phyloP scores from a whole-genome alignment of 148 eudicot genomes.

The Rhododendron kiyosumense region DNA sequence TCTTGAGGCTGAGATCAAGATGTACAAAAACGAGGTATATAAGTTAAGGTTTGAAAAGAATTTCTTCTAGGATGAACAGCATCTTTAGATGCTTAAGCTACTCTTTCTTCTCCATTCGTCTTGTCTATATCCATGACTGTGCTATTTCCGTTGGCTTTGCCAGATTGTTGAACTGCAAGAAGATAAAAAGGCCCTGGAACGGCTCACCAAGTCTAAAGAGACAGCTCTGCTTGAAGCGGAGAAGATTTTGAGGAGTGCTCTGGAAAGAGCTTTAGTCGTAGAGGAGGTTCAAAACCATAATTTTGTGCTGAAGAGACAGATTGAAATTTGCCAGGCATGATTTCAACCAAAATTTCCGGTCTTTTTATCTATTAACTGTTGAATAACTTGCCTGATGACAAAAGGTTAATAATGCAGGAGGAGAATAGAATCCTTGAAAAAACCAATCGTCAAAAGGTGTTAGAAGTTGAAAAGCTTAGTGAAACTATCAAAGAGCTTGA shows the following conservation, averaged over 20 bases:
- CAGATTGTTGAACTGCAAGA: constrained; percentile 68
- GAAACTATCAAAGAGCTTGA: constrained; percentile 76
- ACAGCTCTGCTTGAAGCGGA: constrained; percentile 86
- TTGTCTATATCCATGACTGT: neutral
- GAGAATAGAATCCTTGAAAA: constrained; percentile 82
- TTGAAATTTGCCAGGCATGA: constrained; percentile 68
- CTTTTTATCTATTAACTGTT: neutral
- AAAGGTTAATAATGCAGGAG: constrained; percentile 31
- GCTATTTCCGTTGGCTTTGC: neutral
- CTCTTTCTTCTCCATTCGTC: neutral
- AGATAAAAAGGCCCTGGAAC: constrained; percentile 71
- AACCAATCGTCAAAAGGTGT: constrained; percentile 76
- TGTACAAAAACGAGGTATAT: constrained; percentile 62
- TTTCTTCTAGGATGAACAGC: neutral
- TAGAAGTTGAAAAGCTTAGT: constrained; percentile 80
- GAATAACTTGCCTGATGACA: neutral
- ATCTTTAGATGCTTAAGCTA: neutral
- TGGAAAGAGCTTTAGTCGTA: constrained; percentile 79
- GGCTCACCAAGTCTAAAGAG: constrained; percentile 84
- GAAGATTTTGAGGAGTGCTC: constrained; percentile 78
- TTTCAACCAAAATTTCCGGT: neutral
- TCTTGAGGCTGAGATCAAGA: constrained; percentile 86
- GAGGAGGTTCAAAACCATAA: constrained; percentile 94
- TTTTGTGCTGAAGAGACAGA: constrained; percentile 70
- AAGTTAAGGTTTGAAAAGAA: neutral